Evolutionary conservation across 2,329 filamentous ascomycete species (phyloP).

Genomic region (Epichloe scottii): DNA sequence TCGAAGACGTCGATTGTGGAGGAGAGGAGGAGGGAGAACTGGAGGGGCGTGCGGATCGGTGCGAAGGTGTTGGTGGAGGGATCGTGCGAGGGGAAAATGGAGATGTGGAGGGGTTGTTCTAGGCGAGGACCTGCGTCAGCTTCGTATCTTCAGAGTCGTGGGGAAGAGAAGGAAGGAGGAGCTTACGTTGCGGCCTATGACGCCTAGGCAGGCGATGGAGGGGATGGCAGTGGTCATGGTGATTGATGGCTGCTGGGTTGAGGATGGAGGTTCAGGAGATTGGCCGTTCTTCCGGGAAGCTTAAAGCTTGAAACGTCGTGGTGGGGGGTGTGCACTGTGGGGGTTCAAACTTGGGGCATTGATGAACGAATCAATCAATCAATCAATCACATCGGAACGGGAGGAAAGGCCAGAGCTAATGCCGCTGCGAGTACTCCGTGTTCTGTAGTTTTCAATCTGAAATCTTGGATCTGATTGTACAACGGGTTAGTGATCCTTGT

Average conservation of each 20-base stretch:
- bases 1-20: conserved; percentile 91
- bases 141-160: not conserved
- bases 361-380: too few species aligned
- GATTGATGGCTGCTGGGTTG: conserved; percentile 15
- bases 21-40: conserved; percentile 85
- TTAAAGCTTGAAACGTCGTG: conserved; percentile 4
- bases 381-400: too few species aligned
- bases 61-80: conserved; percentile 36
- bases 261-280: not conserved
- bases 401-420: too few species aligned
- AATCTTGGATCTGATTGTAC: too few species aligned
- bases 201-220: conserved; percentile 81
- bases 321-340: not conserved
- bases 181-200: conserved; percentile 83
- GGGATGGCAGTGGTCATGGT: conserved; percentile 52
- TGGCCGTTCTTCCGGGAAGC: conserved; percentile 2
- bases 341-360: not conserved
- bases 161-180: not conserved
- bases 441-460: too few species aligned
- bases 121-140: conserved; percentile 3
- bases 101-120: conserved; percentile 95
- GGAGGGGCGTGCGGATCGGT: conserved; percentile 59
- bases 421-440: too few species aligned
- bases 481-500: too few species aligned
- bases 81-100: conserved; percentile 70